Base-by-base conservation (phyloP, 116 monocot species). In the Posidonia oceanica region DNA sequence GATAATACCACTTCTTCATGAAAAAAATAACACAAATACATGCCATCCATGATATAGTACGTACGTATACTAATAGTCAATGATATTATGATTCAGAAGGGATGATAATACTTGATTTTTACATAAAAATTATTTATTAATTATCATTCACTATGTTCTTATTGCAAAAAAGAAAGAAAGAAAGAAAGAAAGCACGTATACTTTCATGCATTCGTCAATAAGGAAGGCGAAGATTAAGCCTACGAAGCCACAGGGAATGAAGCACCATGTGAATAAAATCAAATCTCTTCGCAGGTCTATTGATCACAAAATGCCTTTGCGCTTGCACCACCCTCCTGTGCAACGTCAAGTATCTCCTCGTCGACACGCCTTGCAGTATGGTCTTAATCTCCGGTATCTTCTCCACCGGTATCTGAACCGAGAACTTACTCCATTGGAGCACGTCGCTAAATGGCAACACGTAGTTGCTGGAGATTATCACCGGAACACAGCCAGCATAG, bases 221-320 rank as follows among this genome's bases (percentile, higher is more conserved):
- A 40, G 36, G 39, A 38, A 87, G 64, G 63, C 68, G 72, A 21
- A 87, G 53, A 71, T 90, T 86, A 14, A 90, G 74, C 75, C 86
- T 66, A 53, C 90, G 74, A 8, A 90, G 57, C 86, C 90, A 90
- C 0, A 90, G 18, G 0, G 90, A 90, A 69, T 90, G 90, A 41
- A 90, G 61, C 21, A 80, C 65, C 90, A 90, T 90, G 21, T 75
- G 71, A 55, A 90, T 68, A 54, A 81, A 44, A 39, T 90, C 86
- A 23, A 75, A 90, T 29, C 82, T 79, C 73, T 73, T 39, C 0
- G 86, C 75, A 13, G 86, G 90, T 8, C 75, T 72, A 39, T 86
- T 73, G 2, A 85, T n/a, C 38, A 81, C 63, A 42, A 85, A 85
- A 54, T 85, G 85, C 59, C 61, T 63, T 61, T 71, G 75, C 38